Percentiles rank a stretch among this genome's conserved stretches.
phyloP scores from a whole-genome alignment of 2,329 filamentous ascomycete species.

The Gliomastix tumulicola region DNA sequence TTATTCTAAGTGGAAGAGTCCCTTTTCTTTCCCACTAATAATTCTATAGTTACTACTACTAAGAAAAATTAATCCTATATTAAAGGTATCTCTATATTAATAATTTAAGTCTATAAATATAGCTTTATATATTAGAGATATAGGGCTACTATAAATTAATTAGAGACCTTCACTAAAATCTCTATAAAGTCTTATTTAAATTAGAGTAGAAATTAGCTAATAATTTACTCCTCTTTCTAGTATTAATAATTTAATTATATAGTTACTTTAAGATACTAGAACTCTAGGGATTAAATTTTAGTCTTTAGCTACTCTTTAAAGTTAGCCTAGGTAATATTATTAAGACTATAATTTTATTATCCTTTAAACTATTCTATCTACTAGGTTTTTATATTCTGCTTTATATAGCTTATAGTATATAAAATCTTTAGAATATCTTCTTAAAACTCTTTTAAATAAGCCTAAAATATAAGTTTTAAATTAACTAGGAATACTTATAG shows the following conservation, averaged over 20 bases:
- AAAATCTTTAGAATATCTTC: not conserved
- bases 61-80: not conserved
- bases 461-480: not conserved
- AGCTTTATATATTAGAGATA: not conserved
- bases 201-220: conserved; percentile 1
- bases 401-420: conserved; percentile 1
- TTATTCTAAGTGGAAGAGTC: conserved; percentile 1
- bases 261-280: not conserved
- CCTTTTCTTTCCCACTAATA: not conserved
- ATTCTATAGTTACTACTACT: not conserved
- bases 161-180: not conserved
- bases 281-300: conserved; percentile 2
- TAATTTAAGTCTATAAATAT: not conserved
- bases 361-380: not conserved
- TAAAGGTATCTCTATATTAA: conserved; percentile 1
- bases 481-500: not conserved
- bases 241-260: not conserved
- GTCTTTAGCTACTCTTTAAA: not conserved
- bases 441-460: not conserved
- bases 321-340: not conserved
- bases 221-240: not conserved
- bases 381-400: not conserved
- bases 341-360: conserved; percentile 1
- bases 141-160: conserved; percentile 2
- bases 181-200: conserved; percentile 3